Conservation (phyloP, 2,329 filamentous ascomycete genomes). For the Monilinia vaccinii-corymbosi region DNA sequence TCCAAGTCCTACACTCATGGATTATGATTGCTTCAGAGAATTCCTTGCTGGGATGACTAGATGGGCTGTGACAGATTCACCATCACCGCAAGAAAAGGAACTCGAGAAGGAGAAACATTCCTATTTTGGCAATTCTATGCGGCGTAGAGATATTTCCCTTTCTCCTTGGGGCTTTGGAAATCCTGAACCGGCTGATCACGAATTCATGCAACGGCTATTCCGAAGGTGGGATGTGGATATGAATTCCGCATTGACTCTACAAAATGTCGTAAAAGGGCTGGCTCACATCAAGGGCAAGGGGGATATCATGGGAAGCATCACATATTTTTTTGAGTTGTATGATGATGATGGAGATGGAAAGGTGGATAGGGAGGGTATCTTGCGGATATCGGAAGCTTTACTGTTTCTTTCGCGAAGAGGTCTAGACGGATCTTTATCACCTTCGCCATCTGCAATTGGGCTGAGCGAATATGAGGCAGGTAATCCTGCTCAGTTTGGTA, state of each 20-base stretch:
- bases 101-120: conserved; percentile 46
- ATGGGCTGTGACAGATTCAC: conserved; percentile 89
- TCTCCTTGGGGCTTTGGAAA: conserved; percentile 47
- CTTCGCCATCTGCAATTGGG: conserved; percentile 50
- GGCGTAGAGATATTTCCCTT: conserved; percentile 27
- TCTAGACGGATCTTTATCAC: conserved; percentile 63
- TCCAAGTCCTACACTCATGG: conserved; percentile 86
- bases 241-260: conserved; percentile 69
- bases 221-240: conserved; percentile 77
- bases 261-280: conserved; percentile 85
- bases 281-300: conserved; percentile 85
- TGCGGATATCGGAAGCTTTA: conserved; percentile 88
- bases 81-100: conserved; percentile 46
- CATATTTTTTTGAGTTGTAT: conserved; percentile 95
- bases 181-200: conserved; percentile 77
- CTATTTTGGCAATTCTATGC: conserved; percentile 50
- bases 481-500: conserved; percentile 28
- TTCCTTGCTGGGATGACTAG: conserved; percentile 83
- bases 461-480: conserved; percentile 37
- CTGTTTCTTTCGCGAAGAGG: conserved; percentile 87
- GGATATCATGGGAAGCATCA: conserved; percentile 97
- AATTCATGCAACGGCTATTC: conserved; percentile 86
- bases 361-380: conserved; percentile 89
- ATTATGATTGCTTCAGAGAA: conserved; percentile 92
- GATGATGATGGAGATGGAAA: conserved; percentile 86